Conservation (phyloP, 495 filamentous ascomycete species). For the Jackrogersella multiformis region DNA sequence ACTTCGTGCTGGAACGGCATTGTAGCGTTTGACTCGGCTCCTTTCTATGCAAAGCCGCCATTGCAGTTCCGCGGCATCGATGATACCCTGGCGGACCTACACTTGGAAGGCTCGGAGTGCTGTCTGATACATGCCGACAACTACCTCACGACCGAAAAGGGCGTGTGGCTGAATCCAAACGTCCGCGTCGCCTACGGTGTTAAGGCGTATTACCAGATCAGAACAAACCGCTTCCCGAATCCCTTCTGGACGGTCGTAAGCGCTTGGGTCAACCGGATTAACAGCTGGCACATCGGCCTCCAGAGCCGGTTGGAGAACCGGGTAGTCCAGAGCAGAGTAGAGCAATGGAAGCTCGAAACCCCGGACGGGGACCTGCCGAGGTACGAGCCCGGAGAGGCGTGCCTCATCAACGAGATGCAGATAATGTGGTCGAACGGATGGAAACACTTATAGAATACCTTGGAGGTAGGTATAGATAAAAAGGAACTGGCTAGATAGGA, state of each 20-base stretch:
- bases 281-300: constrained; percentile 58
- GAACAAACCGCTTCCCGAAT: constrained; percentile 49
- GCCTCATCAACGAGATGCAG: constrained; percentile 88
- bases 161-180: constrained; percentile 80
- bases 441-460: constrained; percentile 71
- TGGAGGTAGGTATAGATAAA: constrained; percentile 31
- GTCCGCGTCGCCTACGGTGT: constrained; percentile 78
- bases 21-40: constrained; percentile 53
- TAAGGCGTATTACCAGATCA: constrained; percentile 64
- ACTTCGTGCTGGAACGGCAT: constrained; percentile 88
- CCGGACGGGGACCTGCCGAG: constrained; percentile 43
- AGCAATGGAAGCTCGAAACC: constrained; percentile 53
- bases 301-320: constrained; percentile 50
- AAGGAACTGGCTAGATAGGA: neutral
- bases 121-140: constrained; percentile 87
- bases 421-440: constrained; percentile 78
- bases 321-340: constrained; percentile 51
- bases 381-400: constrained; percentile 67
- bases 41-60: constrained; percentile 63
- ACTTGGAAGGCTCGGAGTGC: constrained; percentile 84
- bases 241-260: constrained; percentile 45
- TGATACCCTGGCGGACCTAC: constrained; percentile 70
- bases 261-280: constrained; percentile 67
- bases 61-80: constrained; percentile 75
- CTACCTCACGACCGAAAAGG: constrained; percentile 58